Conservation (phyloP, 306 rosid genomes). For the Ziziphus jujuba region DNA sequence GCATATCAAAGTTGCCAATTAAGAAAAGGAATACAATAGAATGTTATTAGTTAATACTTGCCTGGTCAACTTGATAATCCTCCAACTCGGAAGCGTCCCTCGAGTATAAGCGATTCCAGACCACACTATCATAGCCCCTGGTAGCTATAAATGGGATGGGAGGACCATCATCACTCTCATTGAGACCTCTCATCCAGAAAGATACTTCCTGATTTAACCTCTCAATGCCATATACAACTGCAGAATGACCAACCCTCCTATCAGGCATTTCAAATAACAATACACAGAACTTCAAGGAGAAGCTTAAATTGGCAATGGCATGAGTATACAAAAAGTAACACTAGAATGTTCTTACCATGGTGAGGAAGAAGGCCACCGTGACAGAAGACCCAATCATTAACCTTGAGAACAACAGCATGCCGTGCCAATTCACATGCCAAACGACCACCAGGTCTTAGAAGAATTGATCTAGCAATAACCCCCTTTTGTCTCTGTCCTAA, state of each 20-base stretch:
- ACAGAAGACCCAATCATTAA: slow-evolving; percentile 97
- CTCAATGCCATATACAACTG: slow-evolving; percentile 86
- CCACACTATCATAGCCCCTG: slow-evolving; percentile 89
- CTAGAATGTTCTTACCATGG: slow-evolving; percentile 60
- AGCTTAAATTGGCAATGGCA: slow-evolving; percentile 22
- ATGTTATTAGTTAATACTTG: slow-evolving; percentile 15
- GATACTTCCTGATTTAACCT: slow-evolving; percentile 86
- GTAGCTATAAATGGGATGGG: slow-evolving; percentile 78
- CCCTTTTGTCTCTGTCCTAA: slow-evolving; percentile 98
- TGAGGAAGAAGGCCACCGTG: slow-evolving; percentile 99
- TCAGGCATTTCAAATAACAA: slow-evolving; percentile 32
- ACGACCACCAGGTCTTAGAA: slow-evolving; percentile 79
- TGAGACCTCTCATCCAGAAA: slow-evolving; percentile 77
- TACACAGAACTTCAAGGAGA: slow-evolving; percentile 13
- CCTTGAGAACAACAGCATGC: slow-evolving; percentile 80
- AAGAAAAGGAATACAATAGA: neutral
- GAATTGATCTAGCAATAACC: slow-evolving; percentile 78
- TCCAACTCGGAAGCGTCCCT: slow-evolving; percentile 60
- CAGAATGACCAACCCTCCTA: slow-evolving; percentile 30
- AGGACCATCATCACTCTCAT: slow-evolving; percentile 35
- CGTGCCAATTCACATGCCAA: slow-evolving; percentile 77
- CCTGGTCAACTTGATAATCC: slow-evolving; percentile 68
- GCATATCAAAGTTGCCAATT: neutral
- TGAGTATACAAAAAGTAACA: slow-evolving; percentile 9
- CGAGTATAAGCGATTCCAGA: slow-evolving; percentile 94